Conservation (phyloP, 129 eudicot genomes). For the Logfia minima region DNA sequence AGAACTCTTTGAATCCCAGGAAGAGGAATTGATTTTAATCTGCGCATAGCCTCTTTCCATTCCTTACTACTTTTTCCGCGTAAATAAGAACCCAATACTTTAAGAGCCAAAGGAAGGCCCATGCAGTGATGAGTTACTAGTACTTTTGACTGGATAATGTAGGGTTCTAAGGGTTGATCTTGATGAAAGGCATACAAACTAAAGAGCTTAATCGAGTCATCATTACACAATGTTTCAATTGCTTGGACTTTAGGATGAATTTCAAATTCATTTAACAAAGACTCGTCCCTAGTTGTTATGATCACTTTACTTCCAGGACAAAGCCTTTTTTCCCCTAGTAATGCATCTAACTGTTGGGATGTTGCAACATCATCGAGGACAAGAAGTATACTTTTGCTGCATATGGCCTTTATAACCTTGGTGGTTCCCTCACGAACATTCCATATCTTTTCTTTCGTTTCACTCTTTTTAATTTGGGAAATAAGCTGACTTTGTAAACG, state of each 20-base stretch:
- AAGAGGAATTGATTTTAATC: slow-evolving; percentile 28
- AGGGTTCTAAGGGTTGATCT: slow-evolving; percentile 17
- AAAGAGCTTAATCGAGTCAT: background rate
- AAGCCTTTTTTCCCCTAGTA: too few species aligned
- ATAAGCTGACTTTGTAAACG: slow-evolving; percentile 33
- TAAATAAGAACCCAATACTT: slow-evolving; percentile 18
- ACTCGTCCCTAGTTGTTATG: too few species aligned
- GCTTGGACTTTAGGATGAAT: background rate
- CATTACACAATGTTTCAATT: background rate
- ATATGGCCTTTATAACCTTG: too few species aligned
- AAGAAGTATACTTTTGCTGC: too few species aligned
- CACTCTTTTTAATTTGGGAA: slow-evolving; percentile 1
- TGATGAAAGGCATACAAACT: background rate
- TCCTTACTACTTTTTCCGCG: slow-evolving; percentile 15
- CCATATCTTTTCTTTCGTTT: background rate
- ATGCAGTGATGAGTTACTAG: slow-evolving; percentile 26
- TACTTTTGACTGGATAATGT: background rate
- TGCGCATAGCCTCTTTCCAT: slow-evolving; percentile 32
- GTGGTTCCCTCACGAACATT: too few species aligned
- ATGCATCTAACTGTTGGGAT: too few species aligned
- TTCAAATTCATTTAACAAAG: too few species aligned
- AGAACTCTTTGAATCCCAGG: slow-evolving; percentile 13
- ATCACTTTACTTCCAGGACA: too few species aligned
- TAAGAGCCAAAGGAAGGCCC: slow-evolving; percentile 44
- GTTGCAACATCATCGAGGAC: too few species aligned